Percentiles rank a stretch among this genome's conserved stretches.
These are phyloP conservation scores for Phalaenopsis equestris DNA, from an alignment of 106 monocot species.

Conservation along the genomic window DNA sequence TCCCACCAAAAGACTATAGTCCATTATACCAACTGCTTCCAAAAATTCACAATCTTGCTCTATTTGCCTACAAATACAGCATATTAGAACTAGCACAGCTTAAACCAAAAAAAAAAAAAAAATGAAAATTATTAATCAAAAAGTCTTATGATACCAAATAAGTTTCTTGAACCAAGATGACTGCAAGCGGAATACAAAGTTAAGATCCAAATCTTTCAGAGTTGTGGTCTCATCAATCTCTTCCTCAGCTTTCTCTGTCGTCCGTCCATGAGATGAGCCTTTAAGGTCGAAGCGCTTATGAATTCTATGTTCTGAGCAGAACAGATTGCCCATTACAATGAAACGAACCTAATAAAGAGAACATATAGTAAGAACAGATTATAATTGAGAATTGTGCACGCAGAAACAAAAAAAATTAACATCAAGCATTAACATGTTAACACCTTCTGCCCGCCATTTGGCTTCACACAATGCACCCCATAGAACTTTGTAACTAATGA, in stretches of 20 bases:
- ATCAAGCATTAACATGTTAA: conserved; percentile 1
- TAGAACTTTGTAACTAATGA: conserved; percentile 82
- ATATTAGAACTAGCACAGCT: neutral
- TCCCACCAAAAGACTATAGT: conserved; percentile 82
- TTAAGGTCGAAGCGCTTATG: conserved; percentile 85
- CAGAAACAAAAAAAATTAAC: neutral
- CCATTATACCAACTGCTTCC: conserved; percentile 85
- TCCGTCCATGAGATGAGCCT: conserved; percentile 84
- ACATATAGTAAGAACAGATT: neutral
- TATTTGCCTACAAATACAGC: conserved; percentile 39
- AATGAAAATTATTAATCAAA: neutral
- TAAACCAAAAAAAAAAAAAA: neutral
- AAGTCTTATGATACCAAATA: conserved; percentile 26
- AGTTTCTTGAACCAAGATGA: conserved; percentile 50
- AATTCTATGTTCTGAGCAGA: conserved; percentile 81
- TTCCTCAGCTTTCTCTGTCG: conserved; percentile 56
- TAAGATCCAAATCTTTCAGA: conserved; percentile 81
- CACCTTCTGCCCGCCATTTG: conserved; percentile 76
- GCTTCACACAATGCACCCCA: conserved; percentile 94
- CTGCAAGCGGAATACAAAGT: conserved; percentile 66
- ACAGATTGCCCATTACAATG: conserved; percentile 87
- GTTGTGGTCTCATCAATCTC: conserved; percentile 96
- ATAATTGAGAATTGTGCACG: neutral
- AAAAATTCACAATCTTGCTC: conserved; percentile 75
- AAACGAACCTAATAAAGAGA: conserved; percentile 56